Percentiles rank a stretch among this genome's conserved stretches.
Conservation (phyloP, 257 asterid genomes). For the Rauvolfia tetraphylla region DNA sequence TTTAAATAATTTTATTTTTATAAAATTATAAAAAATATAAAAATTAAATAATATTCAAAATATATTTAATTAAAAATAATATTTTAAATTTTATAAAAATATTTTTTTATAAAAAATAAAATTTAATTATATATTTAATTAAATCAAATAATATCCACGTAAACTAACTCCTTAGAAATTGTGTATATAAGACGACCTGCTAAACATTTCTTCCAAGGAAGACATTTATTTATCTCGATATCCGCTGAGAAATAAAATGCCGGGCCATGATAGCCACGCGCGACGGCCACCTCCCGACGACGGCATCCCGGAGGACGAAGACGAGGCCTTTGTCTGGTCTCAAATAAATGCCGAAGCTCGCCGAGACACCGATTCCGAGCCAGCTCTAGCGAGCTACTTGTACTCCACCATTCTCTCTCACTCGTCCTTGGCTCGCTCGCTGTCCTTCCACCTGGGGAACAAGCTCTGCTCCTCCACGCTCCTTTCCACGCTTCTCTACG, state of each 20-base stretch:
- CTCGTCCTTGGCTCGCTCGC: constrained; percentile 73
- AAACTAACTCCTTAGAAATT: too few species aligned
- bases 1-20: too few species aligned
- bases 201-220: too few species aligned
- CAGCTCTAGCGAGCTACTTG: constrained; percentile 78
- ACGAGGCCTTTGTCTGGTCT: constrained; percentile 59
- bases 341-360: constrained; percentile 72
- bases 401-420: constrained; percentile 80
- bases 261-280: constrained; percentile 40
- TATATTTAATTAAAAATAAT: too few species aligned
- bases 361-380: constrained; percentile 72
- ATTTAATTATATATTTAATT: too few species aligned
- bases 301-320: constrained; percentile 30
- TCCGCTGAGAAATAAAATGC: neutral
- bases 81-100: too few species aligned
- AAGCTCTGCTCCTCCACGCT: constrained; percentile 89
- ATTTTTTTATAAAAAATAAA: too few species aligned
- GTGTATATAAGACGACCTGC: too few species aligned
- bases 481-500: constrained; percentile 72
- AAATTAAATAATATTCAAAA: too few species aligned
- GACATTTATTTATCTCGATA: too few species aligned
- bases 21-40: too few species aligned
- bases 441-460: constrained; percentile 77
- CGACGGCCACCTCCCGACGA: constrained; percentile 28
- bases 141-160: too few species aligned